A percentile compares a stretch with the other conserved stretches of the same genome.
These are phyloP conservation scores for Phaseolus lunatus DNA, from an alignment of 306 rosid genomes.

Conservation along the genomic window DNA sequence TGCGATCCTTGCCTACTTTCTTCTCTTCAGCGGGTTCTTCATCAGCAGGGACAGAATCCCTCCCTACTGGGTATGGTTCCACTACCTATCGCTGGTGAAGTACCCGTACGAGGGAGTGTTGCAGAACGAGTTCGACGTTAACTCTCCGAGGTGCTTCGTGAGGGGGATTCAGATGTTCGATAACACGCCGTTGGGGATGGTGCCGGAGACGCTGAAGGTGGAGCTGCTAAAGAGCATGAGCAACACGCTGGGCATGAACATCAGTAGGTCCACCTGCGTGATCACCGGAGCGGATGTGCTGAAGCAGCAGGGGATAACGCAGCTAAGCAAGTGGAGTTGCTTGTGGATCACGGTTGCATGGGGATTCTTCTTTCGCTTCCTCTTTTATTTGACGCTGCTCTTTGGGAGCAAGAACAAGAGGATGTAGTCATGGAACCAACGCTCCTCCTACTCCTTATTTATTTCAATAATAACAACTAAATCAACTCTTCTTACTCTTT, in stretches of 20 bases:
- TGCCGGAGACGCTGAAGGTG: slow-evolving; percentile 59
- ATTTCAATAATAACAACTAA: not conserved
- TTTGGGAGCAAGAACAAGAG: slow-evolving; percentile 87
- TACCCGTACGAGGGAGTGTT: slow-evolving; percentile 88
- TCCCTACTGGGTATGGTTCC: slow-evolving; percentile 87
- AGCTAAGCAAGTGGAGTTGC: slow-evolving; percentile 80
- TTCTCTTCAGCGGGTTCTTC: slow-evolving; percentile 92
- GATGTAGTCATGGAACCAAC: slow-evolving; percentile 25
- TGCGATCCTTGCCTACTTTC: slow-evolving; percentile 79
- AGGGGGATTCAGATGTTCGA: slow-evolving; percentile 88
- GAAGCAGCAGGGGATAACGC: slow-evolving; percentile 76
- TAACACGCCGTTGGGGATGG: slow-evolving; percentile 62
- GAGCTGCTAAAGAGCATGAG: slow-evolving; percentile 73
- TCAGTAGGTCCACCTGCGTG: slow-evolving; percentile 71
- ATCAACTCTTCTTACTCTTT: too few species aligned
- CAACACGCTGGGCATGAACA: slow-evolving; percentile 61
- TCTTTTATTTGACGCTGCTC: slow-evolving; percentile 70
- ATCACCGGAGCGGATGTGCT: slow-evolving; percentile 73
- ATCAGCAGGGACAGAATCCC: slow-evolving; percentile 81
- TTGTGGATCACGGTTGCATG: slow-evolving; percentile 75
- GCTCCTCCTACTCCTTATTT: not conserved
- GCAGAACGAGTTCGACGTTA: slow-evolving; percentile 70
- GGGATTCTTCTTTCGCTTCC: slow-evolving; percentile 84
- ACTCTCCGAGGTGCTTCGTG: slow-evolving; percentile 62
- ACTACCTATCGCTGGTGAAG: slow-evolving; percentile 80